Conservation (phyloP, 768 basidiomycete genomes). For the Lentinula boryana region DNA sequence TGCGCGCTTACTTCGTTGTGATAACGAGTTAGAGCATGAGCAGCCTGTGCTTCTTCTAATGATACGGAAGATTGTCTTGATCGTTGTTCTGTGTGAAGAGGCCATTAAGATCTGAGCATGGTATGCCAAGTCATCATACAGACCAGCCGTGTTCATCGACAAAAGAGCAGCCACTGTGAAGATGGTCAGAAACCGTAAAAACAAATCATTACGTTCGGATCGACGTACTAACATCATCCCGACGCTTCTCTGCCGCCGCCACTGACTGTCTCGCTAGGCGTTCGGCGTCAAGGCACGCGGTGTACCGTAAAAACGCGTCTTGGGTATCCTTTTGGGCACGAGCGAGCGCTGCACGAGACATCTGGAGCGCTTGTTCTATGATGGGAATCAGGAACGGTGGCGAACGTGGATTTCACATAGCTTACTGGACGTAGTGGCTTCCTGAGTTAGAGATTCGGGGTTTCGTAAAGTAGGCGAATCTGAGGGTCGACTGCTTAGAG, state of each 20-base stretch:
- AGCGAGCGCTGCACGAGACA: conserved; percentile 50
- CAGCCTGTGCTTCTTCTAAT: conserved; percentile 40
- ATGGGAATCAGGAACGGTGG: conserved; percentile 8
- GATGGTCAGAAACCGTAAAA: conserved; percentile 13
- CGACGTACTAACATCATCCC: conserved; percentile 55
- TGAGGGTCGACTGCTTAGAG: conserved; percentile 29
- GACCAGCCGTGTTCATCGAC: conserved; percentile 35
- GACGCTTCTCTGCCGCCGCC: conserved; percentile 56
- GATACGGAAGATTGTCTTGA: conserved; percentile 51
- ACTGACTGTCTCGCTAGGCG: conserved; percentile 62
- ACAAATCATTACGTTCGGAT: conserved; percentile 5
- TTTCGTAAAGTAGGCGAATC: conserved; percentile 46
- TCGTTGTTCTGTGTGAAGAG: conserved; percentile 25
- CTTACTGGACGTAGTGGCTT: conserved; percentile 58
- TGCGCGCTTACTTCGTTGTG: conserved; percentile 30
- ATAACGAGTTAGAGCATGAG: conserved; percentile 28
- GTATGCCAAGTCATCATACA: conserved; percentile 11
- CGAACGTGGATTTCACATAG: conserved; percentile 6
- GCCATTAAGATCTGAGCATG: conserved; percentile 3
- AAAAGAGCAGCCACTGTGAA: conserved; percentile 40
- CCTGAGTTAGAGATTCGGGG: conserved; percentile 49
- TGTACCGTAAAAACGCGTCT: conserved; percentile 66
- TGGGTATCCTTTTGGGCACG: conserved; percentile 69
- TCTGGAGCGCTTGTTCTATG: conserved; percentile 57
- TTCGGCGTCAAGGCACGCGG: conserved; percentile 62